phyloP scores from a whole-genome alignment of 2,329 filamentous ascomycete genomes.

The Phialemonium atrogriseum region DNA sequence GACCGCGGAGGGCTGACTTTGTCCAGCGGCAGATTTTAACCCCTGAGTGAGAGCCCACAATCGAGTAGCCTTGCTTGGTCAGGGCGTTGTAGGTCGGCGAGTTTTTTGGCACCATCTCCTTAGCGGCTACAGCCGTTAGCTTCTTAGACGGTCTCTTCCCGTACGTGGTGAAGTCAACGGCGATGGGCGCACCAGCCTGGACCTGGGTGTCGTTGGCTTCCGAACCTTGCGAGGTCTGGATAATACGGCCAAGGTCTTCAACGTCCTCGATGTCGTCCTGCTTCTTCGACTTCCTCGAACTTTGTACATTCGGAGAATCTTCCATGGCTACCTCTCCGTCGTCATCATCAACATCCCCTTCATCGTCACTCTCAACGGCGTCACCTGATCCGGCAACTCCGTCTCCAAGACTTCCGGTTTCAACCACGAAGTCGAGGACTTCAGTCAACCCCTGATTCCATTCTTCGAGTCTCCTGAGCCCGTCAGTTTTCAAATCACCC shows the following conservation, averaged over 20 bases:
- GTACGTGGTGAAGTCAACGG: slow-evolving; percentile 81
- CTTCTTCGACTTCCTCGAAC: slow-evolving; percentile 32
- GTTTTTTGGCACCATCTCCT: slow-evolving; percentile 89
- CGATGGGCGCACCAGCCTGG: slow-evolving; percentile 44
- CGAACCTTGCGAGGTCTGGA: slow-evolving; percentile 39
- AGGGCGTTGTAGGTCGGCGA: slow-evolving; percentile 84
- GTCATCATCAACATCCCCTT: slow-evolving; percentile 52
- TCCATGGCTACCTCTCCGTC: slow-evolving; percentile 45
- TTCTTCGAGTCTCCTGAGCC: slow-evolving; percentile 57
- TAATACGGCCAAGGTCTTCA: slow-evolving; percentile 69
- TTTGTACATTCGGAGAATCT: slow-evolving; percentile 33
- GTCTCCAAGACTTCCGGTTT: slow-evolving; percentile 51
- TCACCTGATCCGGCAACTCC: slow-evolving; percentile 74
- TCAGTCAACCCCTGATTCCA: slow-evolving; percentile 72
- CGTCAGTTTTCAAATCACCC: slow-evolving; percentile 75
- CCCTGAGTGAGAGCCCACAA: slow-evolving; percentile 89
- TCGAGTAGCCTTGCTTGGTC: slow-evolving; percentile 94
- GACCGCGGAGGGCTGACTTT: slow-evolving; percentile 87
- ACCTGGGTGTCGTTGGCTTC: slow-evolving; percentile 19
- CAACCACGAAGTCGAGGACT: slow-evolving; percentile 55
- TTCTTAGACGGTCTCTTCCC: slow-evolving; percentile 41
- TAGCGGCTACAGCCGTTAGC: slow-evolving; percentile 40
- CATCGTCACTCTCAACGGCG: slow-evolving; percentile 75
- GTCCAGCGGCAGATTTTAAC: slow-evolving; percentile 99
- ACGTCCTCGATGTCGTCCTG: slow-evolving; percentile 60